phyloP scores from a whole-genome alignment of 768 basidiomycete genomes.

The Lepiota brunneoincarnata region DNA sequence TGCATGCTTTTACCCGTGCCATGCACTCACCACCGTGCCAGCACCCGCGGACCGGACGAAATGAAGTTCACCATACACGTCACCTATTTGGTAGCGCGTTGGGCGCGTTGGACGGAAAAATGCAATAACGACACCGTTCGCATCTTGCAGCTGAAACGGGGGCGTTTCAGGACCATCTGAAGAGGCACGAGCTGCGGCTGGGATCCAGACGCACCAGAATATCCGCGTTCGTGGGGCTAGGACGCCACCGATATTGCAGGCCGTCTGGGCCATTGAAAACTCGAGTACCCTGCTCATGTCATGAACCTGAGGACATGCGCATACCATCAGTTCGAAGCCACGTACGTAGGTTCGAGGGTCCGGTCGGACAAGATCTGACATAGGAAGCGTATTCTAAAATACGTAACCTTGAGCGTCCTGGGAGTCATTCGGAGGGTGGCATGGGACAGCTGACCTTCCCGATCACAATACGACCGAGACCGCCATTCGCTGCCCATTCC shows the following conservation, averaged over 20 bases:
- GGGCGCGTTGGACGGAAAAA: constrained; percentile 77
- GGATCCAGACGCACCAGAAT: constrained; percentile 46
- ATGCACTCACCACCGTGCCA: constrained; percentile 69
- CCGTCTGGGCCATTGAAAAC: constrained; percentile 84
- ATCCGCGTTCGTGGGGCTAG: constrained; percentile 55
- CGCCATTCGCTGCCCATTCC: constrained; percentile 82
- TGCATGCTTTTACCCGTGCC: not conserved
- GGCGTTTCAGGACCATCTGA: constrained; percentile 18
- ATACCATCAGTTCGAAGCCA: constrained; percentile 16
- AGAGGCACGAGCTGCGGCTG: constrained; percentile 14
- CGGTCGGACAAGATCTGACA: constrained; percentile 78
- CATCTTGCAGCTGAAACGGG: constrained; percentile 65
- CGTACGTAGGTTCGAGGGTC: constrained; percentile 62
- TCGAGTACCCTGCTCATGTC: constrained; percentile 48
- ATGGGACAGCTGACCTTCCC: constrained; percentile 59
- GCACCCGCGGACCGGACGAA: constrained; percentile 77
- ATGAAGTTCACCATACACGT: constrained; percentile 84
- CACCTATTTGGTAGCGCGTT: constrained; percentile 81
- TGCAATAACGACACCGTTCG: constrained; percentile 66
- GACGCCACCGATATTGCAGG: constrained; percentile 76
- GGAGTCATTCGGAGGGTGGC: constrained; percentile 14
- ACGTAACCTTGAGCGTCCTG: constrained; percentile 25
- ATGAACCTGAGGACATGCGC: constrained; percentile 9
- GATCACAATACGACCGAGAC: constrained; percentile 81
- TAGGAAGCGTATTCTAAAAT: constrained; percentile 68